Conservation (phyloP, 306 rosid species). For the Vigna unguiculata region DNA sequence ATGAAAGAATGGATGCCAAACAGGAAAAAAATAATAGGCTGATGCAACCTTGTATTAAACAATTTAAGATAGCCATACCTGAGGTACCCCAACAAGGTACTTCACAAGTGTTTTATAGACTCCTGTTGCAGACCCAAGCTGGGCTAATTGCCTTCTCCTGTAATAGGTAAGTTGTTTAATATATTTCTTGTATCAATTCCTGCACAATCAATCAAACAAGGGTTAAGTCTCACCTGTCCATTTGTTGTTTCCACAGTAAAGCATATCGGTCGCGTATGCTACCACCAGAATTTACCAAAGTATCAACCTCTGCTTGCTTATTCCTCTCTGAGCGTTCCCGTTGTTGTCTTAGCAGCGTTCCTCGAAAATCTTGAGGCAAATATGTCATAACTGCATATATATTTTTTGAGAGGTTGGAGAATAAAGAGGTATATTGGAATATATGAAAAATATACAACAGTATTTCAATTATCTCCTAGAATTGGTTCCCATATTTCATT, state of each 20-base stretch:
- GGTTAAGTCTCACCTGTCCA: slow-evolving; percentile 76
- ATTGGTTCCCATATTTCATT: slow-evolving; percentile 6
- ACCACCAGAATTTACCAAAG: slow-evolving; percentile 84
- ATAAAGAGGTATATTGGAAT: neutral
- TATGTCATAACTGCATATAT: slow-evolving; percentile 86
- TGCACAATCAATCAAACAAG: slow-evolving; percentile 33
- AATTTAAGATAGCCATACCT: slow-evolving; percentile 57
- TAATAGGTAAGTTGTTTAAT: slow-evolving; percentile 30
- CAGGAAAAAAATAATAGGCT: neutral
- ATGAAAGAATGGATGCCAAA: slow-evolving; percentile 33
- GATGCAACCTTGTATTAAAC: slow-evolving; percentile 11
- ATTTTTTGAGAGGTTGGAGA: slow-evolving; percentile 27
- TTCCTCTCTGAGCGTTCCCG: slow-evolving; percentile 97
- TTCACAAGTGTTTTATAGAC: slow-evolving; percentile 98
- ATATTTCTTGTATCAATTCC: slow-evolving; percentile 41
- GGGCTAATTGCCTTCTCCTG: slow-evolving; percentile 94
- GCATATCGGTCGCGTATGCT: slow-evolving; percentile 82
- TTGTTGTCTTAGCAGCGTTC: slow-evolving; percentile 87
- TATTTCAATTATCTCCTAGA: neutral
- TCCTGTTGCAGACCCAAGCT: slow-evolving; percentile 97
- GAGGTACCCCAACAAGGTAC: slow-evolving; percentile 98
- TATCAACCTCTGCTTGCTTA: slow-evolving; percentile 88
- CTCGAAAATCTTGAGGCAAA: slow-evolving; percentile 99
- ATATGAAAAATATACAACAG: neutral
- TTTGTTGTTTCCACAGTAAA: slow-evolving; percentile 90